A percentile compares a stretch with the other conserved stretches of the same genome.
Conservation (phyloP, 345 rosid genomes). For the Cochlearia excelsa region DNA sequence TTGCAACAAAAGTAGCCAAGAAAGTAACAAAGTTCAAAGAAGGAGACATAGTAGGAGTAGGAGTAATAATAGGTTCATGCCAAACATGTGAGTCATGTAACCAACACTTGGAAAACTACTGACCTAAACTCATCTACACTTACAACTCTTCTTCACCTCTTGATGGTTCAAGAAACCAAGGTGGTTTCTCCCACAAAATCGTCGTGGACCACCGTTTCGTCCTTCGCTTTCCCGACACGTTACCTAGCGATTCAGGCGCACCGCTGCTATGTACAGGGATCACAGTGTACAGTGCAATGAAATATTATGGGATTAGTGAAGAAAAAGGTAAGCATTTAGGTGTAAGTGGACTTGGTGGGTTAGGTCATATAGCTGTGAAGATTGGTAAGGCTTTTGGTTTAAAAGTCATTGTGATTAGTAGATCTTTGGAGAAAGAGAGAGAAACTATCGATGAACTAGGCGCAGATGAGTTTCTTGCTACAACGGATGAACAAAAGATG, state of each 20-base stretch:
- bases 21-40: slow-evolving; percentile 51
- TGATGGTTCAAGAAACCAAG: slow-evolving; percentile 53
- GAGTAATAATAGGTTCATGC: slow-evolving; percentile 54
- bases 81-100: slow-evolving; percentile 45
- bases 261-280: slow-evolving; percentile 74
- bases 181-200: slow-evolving; percentile 58
- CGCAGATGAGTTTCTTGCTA: slow-evolving; percentile 44
- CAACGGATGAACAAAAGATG: slow-evolving; percentile 59
- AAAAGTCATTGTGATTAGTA: slow-evolving; percentile 80
- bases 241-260: slow-evolving; percentile 54
- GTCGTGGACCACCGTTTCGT: slow-evolving; percentile 52
- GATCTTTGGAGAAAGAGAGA: slow-evolving; percentile 40
- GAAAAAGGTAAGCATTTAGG: slow-evolving; percentile 44
- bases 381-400: slow-evolving; percentile 83
- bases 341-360: slow-evolving; percentile 84
- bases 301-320: slow-evolving; percentile 36
- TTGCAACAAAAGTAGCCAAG: slow-evolving; percentile 52
- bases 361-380: slow-evolving; percentile 87
- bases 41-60: slow-evolving; percentile 65
- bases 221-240: slow-evolving; percentile 45
- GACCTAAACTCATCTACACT: slow-evolving; percentile 40
- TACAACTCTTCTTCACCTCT: slow-evolving; percentile 32
- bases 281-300: slow-evolving; percentile 67
- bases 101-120: slow-evolving; percentile 53
- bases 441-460: slow-evolving; percentile 34